phyloP scores from a whole-genome alignment of 1,139 yeast species.

The Yamadazyma jaroonii region DNA sequence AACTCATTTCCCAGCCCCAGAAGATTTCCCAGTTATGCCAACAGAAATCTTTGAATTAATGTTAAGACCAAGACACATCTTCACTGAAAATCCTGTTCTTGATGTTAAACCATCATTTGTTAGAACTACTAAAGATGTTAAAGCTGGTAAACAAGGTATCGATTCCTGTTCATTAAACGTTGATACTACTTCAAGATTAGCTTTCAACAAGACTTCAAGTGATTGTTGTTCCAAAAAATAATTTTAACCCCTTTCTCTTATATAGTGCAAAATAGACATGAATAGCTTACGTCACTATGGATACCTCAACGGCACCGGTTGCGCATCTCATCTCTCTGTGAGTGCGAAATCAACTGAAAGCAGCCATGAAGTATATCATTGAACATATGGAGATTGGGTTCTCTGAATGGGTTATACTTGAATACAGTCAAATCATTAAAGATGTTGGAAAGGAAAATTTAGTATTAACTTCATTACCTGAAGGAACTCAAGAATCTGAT shows the following conservation, averaged over 20 bases:
- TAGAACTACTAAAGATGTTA: slow-evolving; percentile 60
- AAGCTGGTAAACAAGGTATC: slow-evolving; percentile 29
- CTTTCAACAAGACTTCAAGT: slow-evolving; percentile 24
- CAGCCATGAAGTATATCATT: slow-evolving; percentile 76
- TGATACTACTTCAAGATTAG: slow-evolving; percentile 42
- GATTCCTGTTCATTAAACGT: slow-evolving; percentile 37
- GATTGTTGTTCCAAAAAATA: slow-evolving; percentile 9
- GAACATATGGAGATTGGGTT: slow-evolving; percentile 98
- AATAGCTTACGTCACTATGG: background rate
- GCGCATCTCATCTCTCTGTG: background rate
- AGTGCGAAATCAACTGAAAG: background rate
- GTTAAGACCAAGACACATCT: slow-evolving; percentile 77
- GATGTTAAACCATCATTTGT: slow-evolving; percentile 72
- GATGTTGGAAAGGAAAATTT: slow-evolving; percentile 81
- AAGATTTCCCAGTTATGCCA: slow-evolving; percentile 89
- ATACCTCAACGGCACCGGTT: no score
- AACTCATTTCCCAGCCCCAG: slow-evolving; percentile 85
- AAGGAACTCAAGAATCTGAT: slow-evolving; percentile 54
- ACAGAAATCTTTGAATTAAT: slow-evolving; percentile 74
- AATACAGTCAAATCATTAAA: slow-evolving; percentile 75
- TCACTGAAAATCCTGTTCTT: slow-evolving; percentile 71
- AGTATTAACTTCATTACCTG: slow-evolving; percentile 74
- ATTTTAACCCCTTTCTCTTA: no score
- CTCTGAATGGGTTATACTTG: slow-evolving; percentile 93
- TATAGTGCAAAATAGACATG: no score